Base-by-base conservation (phyloP, 352 stramenopile genomes). In the Globisporangium spinosum region DNA sequence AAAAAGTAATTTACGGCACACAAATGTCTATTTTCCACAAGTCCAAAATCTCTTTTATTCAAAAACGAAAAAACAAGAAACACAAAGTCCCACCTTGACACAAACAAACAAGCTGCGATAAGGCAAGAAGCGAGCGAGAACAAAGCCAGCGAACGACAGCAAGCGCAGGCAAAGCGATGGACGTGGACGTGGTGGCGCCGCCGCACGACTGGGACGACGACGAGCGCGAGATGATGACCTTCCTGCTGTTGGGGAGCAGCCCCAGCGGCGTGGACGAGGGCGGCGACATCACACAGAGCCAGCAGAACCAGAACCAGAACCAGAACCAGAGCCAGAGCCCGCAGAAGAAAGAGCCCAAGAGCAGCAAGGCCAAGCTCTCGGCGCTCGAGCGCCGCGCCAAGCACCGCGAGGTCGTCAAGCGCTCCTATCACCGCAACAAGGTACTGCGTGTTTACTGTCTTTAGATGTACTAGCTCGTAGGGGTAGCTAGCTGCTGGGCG, bases 341-440 rank as follows among this genome's bases (percentile, higher is more conserved):
- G 38, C 38, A 34, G 20, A 35, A 25, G 25, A 45, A 29, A 17
- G 17, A 55, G 9, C 43, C 5, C 13, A 70, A 70, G 23, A 54
- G 35, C 23, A 43, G 27, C 22, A 70, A 61, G 17, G 45, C 65
- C 2, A 89, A 89, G 54, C 73, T 87, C n/a, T 83, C 77, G 45
- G 62, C 80, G 2, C 72, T 76, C 7, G 82, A 92, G 66, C 81
- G 83, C 6, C 80, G 82, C 23, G 80, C 68, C 40, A 74, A 82
- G 65, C 84, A 92, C 57, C 77, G 84, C 34, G 84, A 92, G 65
- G 84, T 92, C 53, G 84, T 92, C 2, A 77, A 82, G 25, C 84
- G 84, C n/a, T 87, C 84, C 7, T 92, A 92, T 60, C 82, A 92
- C 38, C 78, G 84, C 54, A 92, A 85, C 64, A 92, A 92, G 73